Percentiles rank a stretch among this genome's conserved stretches.
These are phyloP conservation scores for Ganoderma multipileum DNA, from an alignment of 1,284 basidiomycete genomes.

Conservation along the genomic window DNA sequence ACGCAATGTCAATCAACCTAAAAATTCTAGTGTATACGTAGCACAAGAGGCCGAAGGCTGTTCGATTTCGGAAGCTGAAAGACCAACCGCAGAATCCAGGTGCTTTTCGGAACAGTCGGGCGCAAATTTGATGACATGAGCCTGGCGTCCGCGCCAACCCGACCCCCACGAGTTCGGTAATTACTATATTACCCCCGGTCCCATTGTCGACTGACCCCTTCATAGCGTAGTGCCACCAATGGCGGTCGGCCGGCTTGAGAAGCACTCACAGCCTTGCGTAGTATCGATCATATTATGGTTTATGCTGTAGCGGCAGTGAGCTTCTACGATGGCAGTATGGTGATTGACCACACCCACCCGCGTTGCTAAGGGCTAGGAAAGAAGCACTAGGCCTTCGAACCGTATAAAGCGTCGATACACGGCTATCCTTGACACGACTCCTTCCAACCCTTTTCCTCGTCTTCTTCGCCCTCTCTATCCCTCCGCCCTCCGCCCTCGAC, in stretches of 20 bases:
- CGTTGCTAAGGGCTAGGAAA: no score
- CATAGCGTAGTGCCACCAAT: not conserved
- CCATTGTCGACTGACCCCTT: not conserved
- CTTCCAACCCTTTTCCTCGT: not conserved
- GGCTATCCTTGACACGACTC: not conserved
- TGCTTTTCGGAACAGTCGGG: no score
- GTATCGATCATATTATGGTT: not conserved
- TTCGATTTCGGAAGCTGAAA: no score
- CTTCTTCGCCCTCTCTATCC: not conserved
- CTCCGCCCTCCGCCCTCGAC: not conserved
- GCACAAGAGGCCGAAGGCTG: no score
- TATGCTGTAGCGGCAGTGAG: not conserved
- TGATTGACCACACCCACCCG: no score
- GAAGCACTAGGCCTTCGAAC: not conserved
- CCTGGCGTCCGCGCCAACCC: no score
- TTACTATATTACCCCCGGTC: not conserved
- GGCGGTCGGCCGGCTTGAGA: not conserved
- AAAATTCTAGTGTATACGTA: no score
- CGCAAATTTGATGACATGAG: no score
- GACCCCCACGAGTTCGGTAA: no score
- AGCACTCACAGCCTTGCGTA: not conserved
- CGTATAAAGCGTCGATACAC: not conserved
- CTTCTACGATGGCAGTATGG: not conserved
- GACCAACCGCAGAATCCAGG: no score
- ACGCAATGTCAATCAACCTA: no score